Base-by-base conservation (phyloP, 352 stramenopile genomes). In the Nothophytophthora sp. region DNA sequence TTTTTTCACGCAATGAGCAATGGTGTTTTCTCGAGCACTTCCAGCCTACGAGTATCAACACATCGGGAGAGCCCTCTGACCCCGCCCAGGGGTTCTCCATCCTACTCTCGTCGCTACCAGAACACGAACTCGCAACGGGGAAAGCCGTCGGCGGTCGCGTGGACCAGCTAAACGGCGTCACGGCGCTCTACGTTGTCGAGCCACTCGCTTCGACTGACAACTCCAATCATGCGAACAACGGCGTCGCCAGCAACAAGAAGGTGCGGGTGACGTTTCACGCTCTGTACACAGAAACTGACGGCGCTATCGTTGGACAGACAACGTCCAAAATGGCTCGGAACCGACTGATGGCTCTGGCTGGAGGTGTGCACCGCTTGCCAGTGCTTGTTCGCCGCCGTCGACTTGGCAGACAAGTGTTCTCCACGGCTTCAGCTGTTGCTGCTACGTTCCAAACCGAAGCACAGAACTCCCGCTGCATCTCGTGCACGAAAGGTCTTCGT, bases 11-110 rank as follows among this genome's bases (percentile, higher is more conserved):
- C 9, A 76, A 81, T 16, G 63, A 84, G 32, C 60, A 81, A 39
- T 81, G 70, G 70, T 80, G 66, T 28, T 83, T 72, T 35, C 60
- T 83, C 9, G 72, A 83, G 32, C 59, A 66, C 23, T 78, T 76
- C 36, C 63, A 69, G 29, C 67, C 53, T 0, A 57, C 50, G 1
- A 48, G 10, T 8, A 28, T n/a, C 2, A 34, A 58, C 11, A 36
- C 19, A 13, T 48, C 62, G 0, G 15, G 51, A 8, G 33, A 16
- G 18, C 34, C 46, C 2, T 34, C 45, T 3, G 58, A 62, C 24
- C 48, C 23, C 0, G 55, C 44, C 3, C 47, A 59, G 24, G 67
- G 66, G 0, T 77, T 83, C 24, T 64, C 65, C 1, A 38, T 83
- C 3, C 46, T 39, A 18, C 37, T 70, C 9, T 28, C 60, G 10